Evolutionary conservation across 208 protist species (phyloP), one percentile per base, ranked within the genome.

Genomic region (Crithidia sp.): DNA sequence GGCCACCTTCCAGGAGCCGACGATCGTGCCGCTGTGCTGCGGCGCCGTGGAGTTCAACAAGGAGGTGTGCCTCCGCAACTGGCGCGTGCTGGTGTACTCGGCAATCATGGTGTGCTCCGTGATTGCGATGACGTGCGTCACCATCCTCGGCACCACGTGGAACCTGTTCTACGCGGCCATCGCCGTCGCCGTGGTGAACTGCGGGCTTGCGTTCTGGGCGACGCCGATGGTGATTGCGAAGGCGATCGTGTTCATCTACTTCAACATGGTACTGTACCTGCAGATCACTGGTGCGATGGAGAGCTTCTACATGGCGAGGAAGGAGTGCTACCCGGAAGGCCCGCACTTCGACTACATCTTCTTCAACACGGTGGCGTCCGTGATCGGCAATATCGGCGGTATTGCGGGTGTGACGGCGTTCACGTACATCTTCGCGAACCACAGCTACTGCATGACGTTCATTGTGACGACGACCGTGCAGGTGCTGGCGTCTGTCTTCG

Each of bases 381-480:
- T 88, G 55, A 84, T 93, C 63, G 79, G 77, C 53, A 82, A 70
- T 69, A 36, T 83, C 43, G 76, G 76, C 3, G 79, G 73, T 12
- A 58, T 85, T 9, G 50, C 74, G 3, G 87, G 84, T 44, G 73
- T 87, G 17, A 73, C 60, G n/a, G 45, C 74, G 44, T 92, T 92
- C 62, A 73, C 67, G 59, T 84, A 87, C 74, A 78, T 86, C 52
- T 88, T 89, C 70, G 68, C 73, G 12, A 85, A 87, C 69, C 66
- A 64, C 43, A 73, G 74, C 39, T 90, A 87, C 66, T 70, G 85
- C n/a, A 55, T 90, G 14, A 83, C 85, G 1, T 81, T 84, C 49
- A 67, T 81, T 44, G 53, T 79, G 14, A 88, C 83, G 5, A 64
- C 57, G 37, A 45, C 71, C 9, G 45, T 83, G 41, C 56, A 75